Percentiles rank a stretch among this genome's conserved stretches.
Conservation (phyloP, 768 basidiomycete species). For the Lactarius akahatsu region DNA sequence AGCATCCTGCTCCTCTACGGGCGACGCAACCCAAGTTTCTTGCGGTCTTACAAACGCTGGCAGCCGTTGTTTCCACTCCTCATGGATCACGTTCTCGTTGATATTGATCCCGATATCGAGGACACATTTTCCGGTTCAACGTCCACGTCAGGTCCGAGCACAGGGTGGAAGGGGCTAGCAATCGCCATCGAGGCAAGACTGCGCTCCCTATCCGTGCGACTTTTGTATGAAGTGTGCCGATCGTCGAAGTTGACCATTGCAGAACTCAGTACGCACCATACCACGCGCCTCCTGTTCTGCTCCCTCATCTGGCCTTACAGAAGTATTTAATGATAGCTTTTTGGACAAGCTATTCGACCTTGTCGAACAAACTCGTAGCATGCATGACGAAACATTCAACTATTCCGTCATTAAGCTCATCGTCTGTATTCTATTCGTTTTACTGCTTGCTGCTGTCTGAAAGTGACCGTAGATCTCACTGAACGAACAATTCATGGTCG, state of each 20-base stretch:
- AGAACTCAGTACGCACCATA: conserved; percentile 65
- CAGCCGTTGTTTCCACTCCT: conserved; percentile 73
- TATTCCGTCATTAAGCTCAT: conserved; percentile 94
- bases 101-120: conserved; percentile 76
- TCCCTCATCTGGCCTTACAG: conserved; percentile 41
- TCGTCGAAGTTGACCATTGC: conserved; percentile 78
- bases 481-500: conserved; percentile 99
- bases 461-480: conserved; percentile 64
- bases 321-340: conserved; percentile 77
- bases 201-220: conserved; percentile 61
- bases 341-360: conserved; percentile 90
- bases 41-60: conserved; percentile 84
- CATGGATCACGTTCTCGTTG: conserved; percentile 82
- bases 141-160: conserved; percentile 37
- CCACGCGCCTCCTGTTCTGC: not conserved
- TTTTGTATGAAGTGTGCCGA: conserved; percentile 91
- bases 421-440: conserved; percentile 46
- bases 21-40: conserved; percentile 61
- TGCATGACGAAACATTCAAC: conserved; percentile 90
- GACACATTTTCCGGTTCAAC: conserved; percentile 40
- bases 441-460: conserved; percentile 18
- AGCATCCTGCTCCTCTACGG: conserved; percentile 76
- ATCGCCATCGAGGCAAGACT: conserved; percentile 86
- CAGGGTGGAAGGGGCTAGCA: conserved; percentile 35
- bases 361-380: conserved; percentile 86